phyloP scores from a whole-genome alignment of 78 protist species.

The Pirum gemmata region DNA sequence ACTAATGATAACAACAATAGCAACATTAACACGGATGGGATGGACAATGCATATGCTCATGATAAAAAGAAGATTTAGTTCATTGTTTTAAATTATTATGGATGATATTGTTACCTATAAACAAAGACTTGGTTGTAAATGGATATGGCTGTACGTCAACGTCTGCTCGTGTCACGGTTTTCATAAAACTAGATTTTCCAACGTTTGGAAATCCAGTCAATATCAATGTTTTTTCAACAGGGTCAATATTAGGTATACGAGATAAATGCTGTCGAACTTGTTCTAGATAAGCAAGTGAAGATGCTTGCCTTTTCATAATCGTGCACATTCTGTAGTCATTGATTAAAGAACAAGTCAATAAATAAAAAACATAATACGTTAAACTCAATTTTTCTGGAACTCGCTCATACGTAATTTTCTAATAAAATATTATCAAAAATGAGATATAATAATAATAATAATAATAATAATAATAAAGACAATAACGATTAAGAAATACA shows the following conservation, averaged over 20 bases:
- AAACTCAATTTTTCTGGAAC: too few relatives aligned
- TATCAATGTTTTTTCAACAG: slow-evolving; percentile 91
- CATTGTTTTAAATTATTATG: too few relatives aligned
- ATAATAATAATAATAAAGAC: neutral
- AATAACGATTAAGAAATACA: neutral
- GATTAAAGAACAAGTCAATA: too few relatives aligned
- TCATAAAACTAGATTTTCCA: slow-evolving; percentile 95
- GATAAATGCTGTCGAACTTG: slow-evolving; percentile 93
- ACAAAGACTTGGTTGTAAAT: slow-evolving; percentile 98
- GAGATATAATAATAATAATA: neutral
- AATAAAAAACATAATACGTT: too few relatives aligned
- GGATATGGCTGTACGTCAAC: slow-evolving; percentile 99
- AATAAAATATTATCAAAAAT: neutral
- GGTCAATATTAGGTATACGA: slow-evolving; percentile 97
- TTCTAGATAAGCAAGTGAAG: slow-evolving; percentile 89
- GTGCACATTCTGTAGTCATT: slow-evolving; percentile 88
- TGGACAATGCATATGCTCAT: too few relatives aligned
- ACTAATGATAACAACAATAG: too few relatives aligned
- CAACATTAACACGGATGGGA: too few relatives aligned
- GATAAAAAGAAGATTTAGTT: too few relatives aligned
- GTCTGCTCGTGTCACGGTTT: slow-evolving; percentile 91
- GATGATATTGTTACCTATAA: too few relatives aligned
- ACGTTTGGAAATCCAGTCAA: slow-evolving; percentile 94
- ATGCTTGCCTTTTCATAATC: slow-evolving; percentile 67
- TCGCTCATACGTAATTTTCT: neutral